Base-by-base conservation (phyloP, 148 eudicot genomes). In the Amaranthus cruentus region DNA sequence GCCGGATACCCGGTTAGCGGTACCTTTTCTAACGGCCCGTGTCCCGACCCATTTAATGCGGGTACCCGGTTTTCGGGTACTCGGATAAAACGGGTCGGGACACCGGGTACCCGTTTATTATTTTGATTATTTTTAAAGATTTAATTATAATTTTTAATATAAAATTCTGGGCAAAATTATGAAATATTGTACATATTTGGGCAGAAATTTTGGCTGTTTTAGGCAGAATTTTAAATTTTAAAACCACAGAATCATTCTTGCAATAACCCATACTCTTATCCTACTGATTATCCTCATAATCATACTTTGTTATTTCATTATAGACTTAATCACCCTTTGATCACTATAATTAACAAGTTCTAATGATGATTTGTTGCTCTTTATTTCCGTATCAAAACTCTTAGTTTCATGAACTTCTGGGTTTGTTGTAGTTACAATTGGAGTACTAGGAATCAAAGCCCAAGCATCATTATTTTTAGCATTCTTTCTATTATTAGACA, bases 211-310 rank as follows among this genome's bases (percentile, higher is more conserved):
- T 28, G 38, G 38, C 38, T 28, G 38, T 28, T 28, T 28, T 28
- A 28, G 38, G 38, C 38, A 28, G 38, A 28, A 28, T 28, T 28
- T 28, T 28, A 28, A 28, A 28, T 28, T 73, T 85, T 0, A 74
- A 61, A 64, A 60, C 74, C 2, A 82, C 80, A 61, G 80, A 79
- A 15, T 82, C 83, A 15, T 61, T 76, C 11, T 10, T 79, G 52
- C 49, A 13, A 56, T 71, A 28, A 4, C 69, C 79, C 75, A 70
- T 70, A 62, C 64, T 76, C 67, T 56, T 73, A 10, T 79, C 78
- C 47, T 44, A 57, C 4, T 46, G 57, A 50, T 49, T 9, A 21
- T 58, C 66, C 48, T 63, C n/a, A 28, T 47, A 53, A 70, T 18
- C n/a, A 7, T 60, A 59, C 46, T 3, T 55, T 10, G 18, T 75